Evolutionary conservation across 2,329 filamentous ascomycete genomes (phyloP).

Genomic region (Phialocephala sp.): DNA sequence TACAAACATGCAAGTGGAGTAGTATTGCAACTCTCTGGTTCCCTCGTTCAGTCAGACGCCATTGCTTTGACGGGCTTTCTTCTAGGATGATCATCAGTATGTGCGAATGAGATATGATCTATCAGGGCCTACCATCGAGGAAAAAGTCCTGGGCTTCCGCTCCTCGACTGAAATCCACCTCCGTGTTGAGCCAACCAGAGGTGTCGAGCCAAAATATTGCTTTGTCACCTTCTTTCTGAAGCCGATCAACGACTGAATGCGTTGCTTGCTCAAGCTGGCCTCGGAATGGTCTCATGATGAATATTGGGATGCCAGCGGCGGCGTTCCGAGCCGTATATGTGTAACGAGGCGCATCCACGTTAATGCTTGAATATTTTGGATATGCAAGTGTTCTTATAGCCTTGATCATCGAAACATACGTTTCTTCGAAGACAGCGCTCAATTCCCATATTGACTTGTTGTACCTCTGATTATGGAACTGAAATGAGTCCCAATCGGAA

Average conservation of each 20-base stretch:
- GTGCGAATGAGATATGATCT: neutral
- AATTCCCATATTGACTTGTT: slow-evolving; percentile 42
- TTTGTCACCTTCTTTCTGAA: slow-evolving; percentile 45
- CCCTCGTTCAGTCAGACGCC: slow-evolving; percentile 43
- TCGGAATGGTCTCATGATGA: slow-evolving; percentile 46
- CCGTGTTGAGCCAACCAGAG: slow-evolving; percentile 46
- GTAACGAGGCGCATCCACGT: slow-evolving; percentile 6
- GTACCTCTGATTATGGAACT: slow-evolving; percentile 39
- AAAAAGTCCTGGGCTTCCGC: slow-evolving; percentile 40
- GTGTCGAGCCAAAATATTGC: slow-evolving; percentile 48
- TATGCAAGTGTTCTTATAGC: slow-evolving; percentile 42
- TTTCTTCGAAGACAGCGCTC: slow-evolving; percentile 41
- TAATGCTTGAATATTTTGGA: slow-evolving; percentile 22
- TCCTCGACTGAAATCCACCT: slow-evolving; percentile 32
- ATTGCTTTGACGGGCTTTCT: slow-evolving; percentile 35
- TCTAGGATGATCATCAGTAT: slow-evolving; percentile 23
- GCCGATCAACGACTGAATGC: slow-evolving; percentile 42
- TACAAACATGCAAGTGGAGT: slow-evolving; percentile 46
- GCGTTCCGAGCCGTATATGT: slow-evolving; percentile 27
- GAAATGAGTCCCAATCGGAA: slow-evolving; percentile 43
- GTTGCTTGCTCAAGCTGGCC: slow-evolving; percentile 44
- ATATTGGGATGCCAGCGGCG: slow-evolving; percentile 43
- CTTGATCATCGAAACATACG: slow-evolving; percentile 45
- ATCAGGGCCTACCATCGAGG: slow-evolving; percentile 34
- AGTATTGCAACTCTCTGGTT: slow-evolving; percentile 46